Conservation (phyloP, 2,329 filamentous ascomycete genomes). For the Aspergillus alliaceus region DNA sequence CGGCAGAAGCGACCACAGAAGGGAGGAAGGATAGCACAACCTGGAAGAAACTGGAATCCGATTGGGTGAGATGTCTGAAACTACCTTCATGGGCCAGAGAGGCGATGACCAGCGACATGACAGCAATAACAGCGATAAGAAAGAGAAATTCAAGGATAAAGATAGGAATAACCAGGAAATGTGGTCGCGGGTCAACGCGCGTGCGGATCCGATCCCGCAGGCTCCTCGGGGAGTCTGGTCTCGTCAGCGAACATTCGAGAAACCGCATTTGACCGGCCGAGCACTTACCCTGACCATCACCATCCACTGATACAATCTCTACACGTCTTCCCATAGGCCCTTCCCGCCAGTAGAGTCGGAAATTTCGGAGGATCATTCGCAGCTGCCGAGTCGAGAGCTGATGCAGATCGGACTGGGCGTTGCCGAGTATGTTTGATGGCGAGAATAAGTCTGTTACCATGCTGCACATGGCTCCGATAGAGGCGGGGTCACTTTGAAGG, state of each 20-base stretch:
- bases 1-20: constrained; percentile 32
- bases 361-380: constrained; percentile 29
- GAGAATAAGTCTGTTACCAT: constrained; percentile 32
- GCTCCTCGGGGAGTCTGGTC: constrained; percentile 23
- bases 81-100: constrained; percentile 29
- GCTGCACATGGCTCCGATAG: constrained; percentile 37
- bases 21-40: constrained; percentile 33
- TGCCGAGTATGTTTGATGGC: constrained; percentile 26
- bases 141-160: constrained; percentile 36
- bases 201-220: constrained; percentile 24
- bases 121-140: constrained; percentile 30
- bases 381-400: constrained; percentile 35
- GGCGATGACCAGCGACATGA: constrained; percentile 29
- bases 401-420: constrained; percentile 29
- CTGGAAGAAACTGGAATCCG: constrained; percentile 32
- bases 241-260: background rate
- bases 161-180: constrained; percentile 35
- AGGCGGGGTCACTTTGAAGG: constrained; percentile 33
- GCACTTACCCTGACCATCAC: constrained; percentile 11
- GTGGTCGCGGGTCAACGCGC: constrained; percentile 32
- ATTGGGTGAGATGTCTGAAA: constrained; percentile 33
- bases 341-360: constrained; percentile 29
- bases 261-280: background rate
- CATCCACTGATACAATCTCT: constrained; percentile 31
- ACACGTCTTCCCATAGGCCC: constrained; percentile 27